Base-by-base conservation (phyloP, 2,329 filamentous ascomycete genomes). In the Hirsutella minnesotensis region DNA sequence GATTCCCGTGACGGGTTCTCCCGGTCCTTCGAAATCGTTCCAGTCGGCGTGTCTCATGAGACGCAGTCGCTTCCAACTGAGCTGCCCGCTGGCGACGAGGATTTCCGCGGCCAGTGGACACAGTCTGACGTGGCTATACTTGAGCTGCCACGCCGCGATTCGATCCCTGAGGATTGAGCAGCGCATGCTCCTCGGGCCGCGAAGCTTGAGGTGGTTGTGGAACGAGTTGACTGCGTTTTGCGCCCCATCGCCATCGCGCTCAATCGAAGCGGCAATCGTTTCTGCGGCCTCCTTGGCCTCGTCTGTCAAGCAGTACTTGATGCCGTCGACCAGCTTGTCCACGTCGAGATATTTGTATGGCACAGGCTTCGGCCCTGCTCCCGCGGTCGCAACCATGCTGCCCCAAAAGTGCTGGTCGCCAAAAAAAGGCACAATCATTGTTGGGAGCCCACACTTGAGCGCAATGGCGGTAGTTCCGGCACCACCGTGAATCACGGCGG, bases 381-480 rank as follows among this genome's bases (percentile, higher is more conserved):
- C 72, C 1, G 77, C 70, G 29, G 69, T 73, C 4, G 69, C 70
- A 1, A 87, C 70, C 76, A 84, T 84, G 16, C 69, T 67, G 2
- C 83, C 83, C 83, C 84, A 88, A 55, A 88, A 88, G 39, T 81
- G 73, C 57, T 88, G 83, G 54, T 88, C 83, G 3, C 83, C 83
- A 49, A 88, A 88, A 61, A 88, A 88, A 0, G 83, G 83, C 2
- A 88, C 79, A 21, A 87, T 74, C 75, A 86, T 82, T 5, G 80
- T 86, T 0, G 83, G 83, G 51, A 74, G 76, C 3, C 73, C 83
- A 48, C 74, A 81, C 56, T 83, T 84, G 27, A 88, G 66, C 1
- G 81, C 81, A 38, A 83, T 83, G 2, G 83, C 83, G 1, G 82
- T 85, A 0, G 83, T 88, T 2, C 83, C 83, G 0, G 84, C 84